Evolutionary conservation across 2,329 filamentous ascomycete genomes (phyloP), one percentile per base, ranked within the genome.

Genomic region (Pyricularia grisea): DNA sequence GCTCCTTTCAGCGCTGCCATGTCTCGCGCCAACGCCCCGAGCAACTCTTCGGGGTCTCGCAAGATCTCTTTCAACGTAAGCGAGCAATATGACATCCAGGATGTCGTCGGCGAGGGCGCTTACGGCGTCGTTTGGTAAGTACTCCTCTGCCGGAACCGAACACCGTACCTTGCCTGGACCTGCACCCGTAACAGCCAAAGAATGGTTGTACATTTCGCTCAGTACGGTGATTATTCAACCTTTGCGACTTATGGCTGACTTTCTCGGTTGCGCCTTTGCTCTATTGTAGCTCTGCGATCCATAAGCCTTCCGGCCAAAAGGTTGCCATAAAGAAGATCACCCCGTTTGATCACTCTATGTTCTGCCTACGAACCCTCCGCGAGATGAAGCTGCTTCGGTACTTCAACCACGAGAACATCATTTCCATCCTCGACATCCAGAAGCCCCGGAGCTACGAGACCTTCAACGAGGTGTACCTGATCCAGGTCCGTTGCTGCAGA

Each of bases 31-130:
- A 81, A 83, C 75, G 55, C 66, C 14, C 79, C 84, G 73, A 86
- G 83, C 75, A 88, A 84, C 79, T 81, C 85, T 70, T 81, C 85
- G 76, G 87, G 87, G 75, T 90, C 89, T 75, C 88, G 95, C 79
- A 99, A 98, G 87, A 99, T 99, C 79, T 98, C 94, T 69, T 99
- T 99, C 89, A 99, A 99, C 78, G 95, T 99, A 72, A 97, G 94
- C 77, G 95, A 99, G 81, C 95, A 99, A 81, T 99, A 99, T 79
- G 95, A 99, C 78, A 99, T 99, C 74, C 94, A 98, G 80, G 95
- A 99, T 89, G 95, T 99, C 66, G 96, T 99, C 71, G 95, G 95
- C 74, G 95, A 99, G 82, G 95, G 95, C 77, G 95, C 95, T 73
- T 99, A 99, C 77, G 95, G 95, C 79, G 94, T 99, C 73, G 95